Evolutionary conservation across 495 filamentous ascomycete species (phyloP).

Genomic region (Talaromyces liani): DNA sequence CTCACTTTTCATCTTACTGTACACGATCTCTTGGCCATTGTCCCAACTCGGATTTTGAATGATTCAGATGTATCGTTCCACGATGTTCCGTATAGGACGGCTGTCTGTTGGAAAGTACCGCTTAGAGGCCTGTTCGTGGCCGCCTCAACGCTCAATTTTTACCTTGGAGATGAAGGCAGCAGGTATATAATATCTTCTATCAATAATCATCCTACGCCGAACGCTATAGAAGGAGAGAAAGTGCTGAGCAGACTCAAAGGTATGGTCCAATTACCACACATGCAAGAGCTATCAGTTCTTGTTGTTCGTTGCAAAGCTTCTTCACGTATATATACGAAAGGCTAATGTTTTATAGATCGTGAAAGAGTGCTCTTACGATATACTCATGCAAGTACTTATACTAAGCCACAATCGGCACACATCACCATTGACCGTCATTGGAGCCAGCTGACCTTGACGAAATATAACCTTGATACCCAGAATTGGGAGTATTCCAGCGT

Average conservation of each 20-base stretch:
- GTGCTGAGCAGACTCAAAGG: background rate
- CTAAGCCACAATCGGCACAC: background rate
- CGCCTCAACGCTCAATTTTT: background rate
- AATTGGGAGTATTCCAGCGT: constrained; percentile 6
- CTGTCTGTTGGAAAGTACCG: constrained; percentile 5
- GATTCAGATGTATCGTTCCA: constrained; percentile 1
- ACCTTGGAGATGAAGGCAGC: background rate
- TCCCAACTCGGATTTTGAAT: background rate
- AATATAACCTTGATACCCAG: background rate
- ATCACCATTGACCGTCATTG: constrained; percentile 6
- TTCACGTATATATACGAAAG: background rate
- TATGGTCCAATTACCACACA: background rate
- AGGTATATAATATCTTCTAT: constrained; percentile 3
- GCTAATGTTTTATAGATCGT: background rate
- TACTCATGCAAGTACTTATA: background rate
- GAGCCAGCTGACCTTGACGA: background rate
- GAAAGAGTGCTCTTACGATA: constrained; percentile 5
- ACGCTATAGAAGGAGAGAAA: constrained; percentile 5
- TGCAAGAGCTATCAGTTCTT: background rate
- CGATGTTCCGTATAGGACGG: constrained; percentile 7
- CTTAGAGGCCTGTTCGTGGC: constrained; percentile 5
- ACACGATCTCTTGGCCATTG: constrained; percentile 5
- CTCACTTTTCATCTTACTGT: background rate
- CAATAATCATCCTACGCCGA: constrained; percentile 1
- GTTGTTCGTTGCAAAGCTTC: no score